Conservation (phyloP, 352 stramenopile species). For the Phytophthora fragariae region DNA sequence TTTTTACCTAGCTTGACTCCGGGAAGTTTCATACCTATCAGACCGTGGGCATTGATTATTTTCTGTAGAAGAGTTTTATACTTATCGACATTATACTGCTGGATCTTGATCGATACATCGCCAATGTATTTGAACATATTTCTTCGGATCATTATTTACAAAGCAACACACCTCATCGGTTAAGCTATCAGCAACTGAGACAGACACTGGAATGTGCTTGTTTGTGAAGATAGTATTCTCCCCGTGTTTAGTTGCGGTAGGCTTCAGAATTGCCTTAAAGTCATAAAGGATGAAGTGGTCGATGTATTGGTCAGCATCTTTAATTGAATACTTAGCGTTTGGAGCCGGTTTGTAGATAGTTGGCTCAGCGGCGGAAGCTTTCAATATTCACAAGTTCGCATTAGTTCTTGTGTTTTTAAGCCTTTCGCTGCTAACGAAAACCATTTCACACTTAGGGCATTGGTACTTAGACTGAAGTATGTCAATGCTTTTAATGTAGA, state of each 20-base stretch:
- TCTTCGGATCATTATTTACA: slow-evolving; percentile 5
- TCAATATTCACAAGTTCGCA: too few species aligned
- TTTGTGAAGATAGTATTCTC: neutral
- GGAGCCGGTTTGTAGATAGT: neutral
- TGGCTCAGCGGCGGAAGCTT: too few species aligned
- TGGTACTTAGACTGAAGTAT: slow-evolving; percentile 4
- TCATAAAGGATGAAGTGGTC: slow-evolving; percentile 24
- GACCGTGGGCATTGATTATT: slow-evolving; percentile 6
- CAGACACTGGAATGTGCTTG: neutral
- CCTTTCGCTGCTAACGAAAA: slow-evolving; percentile 4
- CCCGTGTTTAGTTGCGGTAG: neutral
- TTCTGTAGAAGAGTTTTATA: slow-evolving; percentile 5
- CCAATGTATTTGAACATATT: slow-evolving; percentile 10
- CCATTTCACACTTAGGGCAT: slow-evolving; percentile 8
- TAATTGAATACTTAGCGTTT: slow-evolving; percentile 25
- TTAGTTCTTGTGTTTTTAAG: neutral
- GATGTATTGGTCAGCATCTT: slow-evolving; percentile 8
- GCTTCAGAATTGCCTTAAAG: slow-evolving; percentile 8
- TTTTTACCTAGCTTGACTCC: neutral
- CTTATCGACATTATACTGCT: slow-evolving; percentile 2
- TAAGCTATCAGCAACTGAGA: slow-evolving; percentile 6
- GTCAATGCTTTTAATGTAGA: too few species aligned
- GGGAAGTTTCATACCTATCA: slow-evolving; percentile 13
- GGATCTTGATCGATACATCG: neutral
- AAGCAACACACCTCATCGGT: slow-evolving; percentile 6